Evolutionary conservation across 208 protist species (phyloP).

Genomic region (Leptomonas seymouri): DNA sequence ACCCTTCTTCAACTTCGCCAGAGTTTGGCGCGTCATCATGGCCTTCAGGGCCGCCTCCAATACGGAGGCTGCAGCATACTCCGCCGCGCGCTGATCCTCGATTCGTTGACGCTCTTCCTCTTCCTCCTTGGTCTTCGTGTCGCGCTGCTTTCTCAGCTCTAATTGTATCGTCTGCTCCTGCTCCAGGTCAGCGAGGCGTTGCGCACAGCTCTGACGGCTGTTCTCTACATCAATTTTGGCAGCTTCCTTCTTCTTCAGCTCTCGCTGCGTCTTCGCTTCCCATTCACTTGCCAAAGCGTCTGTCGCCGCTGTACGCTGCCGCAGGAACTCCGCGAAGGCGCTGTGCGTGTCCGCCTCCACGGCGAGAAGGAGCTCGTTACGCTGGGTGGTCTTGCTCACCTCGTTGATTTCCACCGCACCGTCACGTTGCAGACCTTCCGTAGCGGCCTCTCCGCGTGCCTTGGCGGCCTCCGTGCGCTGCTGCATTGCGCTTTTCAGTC

Average conservation of each 20-base stretch:
- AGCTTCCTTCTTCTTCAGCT: conserved; percentile 78
- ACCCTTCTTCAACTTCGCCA: conserved; percentile 78
- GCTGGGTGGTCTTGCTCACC: conserved; percentile 43
- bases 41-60: conserved; percentile 82
- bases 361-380: conserved; percentile 38
- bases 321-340: conserved; percentile 73
- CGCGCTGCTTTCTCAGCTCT: conserved; percentile 57
- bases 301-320: conserved; percentile 65
- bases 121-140: conserved; percentile 35
- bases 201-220: conserved; percentile 73
- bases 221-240: conserved; percentile 85
- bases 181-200: conserved; percentile 64
- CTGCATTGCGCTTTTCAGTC: conserved; percentile 66
- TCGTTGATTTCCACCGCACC: conserved; percentile 50
- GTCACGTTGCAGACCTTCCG: conserved; percentile 67
- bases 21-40: conserved; percentile 77
- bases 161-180: conserved; percentile 54
- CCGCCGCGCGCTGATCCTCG: conserved; percentile 44
- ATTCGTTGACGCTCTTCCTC: conserved; percentile 35
- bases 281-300: conserved; percentile 75
- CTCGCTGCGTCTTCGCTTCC: conserved; percentile 77
- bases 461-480: conserved; percentile 76
- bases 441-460: conserved; percentile 58
- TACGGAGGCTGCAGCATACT: conserved; percentile 77
- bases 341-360: conserved; percentile 59